A percentile compares a stretch with the other conserved stretches of the same genome.
Conservation (phyloP, 75 land plant species). For the Cryptomeria japonica region DNA sequence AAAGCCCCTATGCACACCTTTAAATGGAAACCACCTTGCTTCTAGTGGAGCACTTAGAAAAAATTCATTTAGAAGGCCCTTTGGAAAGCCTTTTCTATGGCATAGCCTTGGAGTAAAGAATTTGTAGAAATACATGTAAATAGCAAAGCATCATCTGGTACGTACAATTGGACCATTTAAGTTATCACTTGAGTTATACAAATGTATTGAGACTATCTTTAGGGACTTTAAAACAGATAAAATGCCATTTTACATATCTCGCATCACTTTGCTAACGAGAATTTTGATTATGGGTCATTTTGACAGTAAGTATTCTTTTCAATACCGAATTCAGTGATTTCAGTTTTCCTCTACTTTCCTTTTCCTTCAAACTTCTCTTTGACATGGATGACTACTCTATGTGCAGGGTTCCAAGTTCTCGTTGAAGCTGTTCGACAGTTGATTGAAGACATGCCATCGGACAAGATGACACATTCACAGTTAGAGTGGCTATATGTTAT, state of each 20-base stretch:
- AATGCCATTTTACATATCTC: background rate
- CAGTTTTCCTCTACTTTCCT: background rate
- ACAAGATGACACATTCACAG: slow-evolving; percentile 46
- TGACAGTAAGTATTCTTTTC: background rate
- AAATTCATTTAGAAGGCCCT: no score
- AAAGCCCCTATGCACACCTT: no score
- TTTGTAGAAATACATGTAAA: background rate
- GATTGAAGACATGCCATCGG: slow-evolving; percentile 31
- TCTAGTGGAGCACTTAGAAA: no score
- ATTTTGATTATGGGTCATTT: background rate
- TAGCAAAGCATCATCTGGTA: background rate
- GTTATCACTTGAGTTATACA: background rate
- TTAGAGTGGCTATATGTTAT: slow-evolving; percentile 66
- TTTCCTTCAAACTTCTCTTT: background rate
- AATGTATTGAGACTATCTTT: background rate
- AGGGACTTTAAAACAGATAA: background rate
- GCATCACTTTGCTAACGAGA: background rate
- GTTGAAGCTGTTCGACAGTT: slow-evolving; percentile 61
- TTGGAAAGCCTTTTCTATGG: background rate
- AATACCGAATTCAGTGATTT: background rate
- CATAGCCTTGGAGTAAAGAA: background rate
- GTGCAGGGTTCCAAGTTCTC: slow-evolving; percentile 74
- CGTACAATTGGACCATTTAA: background rate
- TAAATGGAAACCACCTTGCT: no score
- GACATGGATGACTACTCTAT: background rate